phyloP scores from a whole-genome alignment of 345 rosid species.

The Eutrema yunnanense region DNA sequence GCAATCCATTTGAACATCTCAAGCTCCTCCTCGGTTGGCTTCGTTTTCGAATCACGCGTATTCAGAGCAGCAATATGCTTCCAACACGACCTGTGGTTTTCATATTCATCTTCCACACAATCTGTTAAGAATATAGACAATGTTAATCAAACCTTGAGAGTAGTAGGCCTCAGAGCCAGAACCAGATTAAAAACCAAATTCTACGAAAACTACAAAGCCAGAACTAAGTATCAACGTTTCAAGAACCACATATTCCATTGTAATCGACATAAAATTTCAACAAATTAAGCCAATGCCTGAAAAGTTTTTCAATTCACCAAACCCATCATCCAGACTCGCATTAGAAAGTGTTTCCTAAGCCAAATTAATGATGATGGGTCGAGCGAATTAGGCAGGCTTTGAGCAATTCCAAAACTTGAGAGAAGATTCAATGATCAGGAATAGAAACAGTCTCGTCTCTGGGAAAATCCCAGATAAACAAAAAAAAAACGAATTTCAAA shows the following conservation, averaged over 20 bases:
- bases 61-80: constrained; percentile 33
- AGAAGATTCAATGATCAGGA: neutral
- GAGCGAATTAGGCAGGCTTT: too few species aligned
- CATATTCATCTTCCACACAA: constrained; percentile 18
- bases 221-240: neutral
- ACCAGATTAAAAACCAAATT: neutral
- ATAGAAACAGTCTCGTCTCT: neutral
- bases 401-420: neutral
- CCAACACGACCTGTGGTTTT: constrained; percentile 72
- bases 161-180: neutral
- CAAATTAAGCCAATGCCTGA: neutral
- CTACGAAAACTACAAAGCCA: neutral
- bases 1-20: constrained; percentile 17
- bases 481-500: neutral
- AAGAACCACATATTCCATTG: neutral
- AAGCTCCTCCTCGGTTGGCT: constrained; percentile 25
- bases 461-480: neutral
- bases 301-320: neutral
- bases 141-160: neutral
- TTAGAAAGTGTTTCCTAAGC: neutral
- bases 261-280: neutral
- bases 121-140: neutral
- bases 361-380: neutral
- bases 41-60: constrained; percentile 17
- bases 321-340: neutral